Conservation (phyloP, 805 yeast species). For the Maudiozyma serrabonitensis region DNA sequence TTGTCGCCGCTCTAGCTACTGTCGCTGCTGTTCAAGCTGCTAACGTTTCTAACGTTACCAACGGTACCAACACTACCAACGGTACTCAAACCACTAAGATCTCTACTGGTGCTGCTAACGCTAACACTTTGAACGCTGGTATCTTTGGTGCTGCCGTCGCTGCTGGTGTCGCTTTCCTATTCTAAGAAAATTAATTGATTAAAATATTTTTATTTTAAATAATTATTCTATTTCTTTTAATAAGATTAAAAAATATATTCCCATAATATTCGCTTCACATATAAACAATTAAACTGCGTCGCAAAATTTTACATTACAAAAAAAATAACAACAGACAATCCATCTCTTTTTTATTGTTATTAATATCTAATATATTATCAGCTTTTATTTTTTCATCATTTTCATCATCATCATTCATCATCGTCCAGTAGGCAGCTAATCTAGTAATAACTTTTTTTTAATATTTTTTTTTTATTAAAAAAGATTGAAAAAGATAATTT, state of each 20-base stretch:
- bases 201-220: neutral
- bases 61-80: constrained; percentile 32
- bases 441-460: too few relatives aligned
- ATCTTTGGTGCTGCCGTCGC: constrained; percentile 78
- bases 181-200: constrained; percentile 24
- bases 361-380: too few relatives aligned
- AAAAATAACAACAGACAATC: too few relatives aligned
- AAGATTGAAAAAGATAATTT: too few relatives aligned
- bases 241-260: neutral
- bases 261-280: neutral
- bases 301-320: too few relatives aligned
- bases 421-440: too few relatives aligned
- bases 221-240: neutral
- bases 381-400: too few relatives aligned
- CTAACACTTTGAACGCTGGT: constrained; percentile 57
- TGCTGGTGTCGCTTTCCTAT: constrained; percentile 58
- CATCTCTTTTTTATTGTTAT: too few relatives aligned
- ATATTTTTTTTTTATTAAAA: too few relatives aligned
- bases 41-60: constrained; percentile 34
- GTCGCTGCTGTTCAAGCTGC: constrained; percentile 56
- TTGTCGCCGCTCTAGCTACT: constrained; percentile 61
- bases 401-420: too few relatives aligned
- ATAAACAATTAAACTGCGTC: too few relatives aligned
- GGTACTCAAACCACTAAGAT: constrained; percentile 29
- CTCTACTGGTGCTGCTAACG: constrained; percentile 42